A percentile compares a stretch with the other conserved stretches of the same genome.
These are phyloP conservation scores for Lipomyces oligophaga DNA, from an alignment of 805 yeast genomes.

Conservation along the genomic window DNA sequence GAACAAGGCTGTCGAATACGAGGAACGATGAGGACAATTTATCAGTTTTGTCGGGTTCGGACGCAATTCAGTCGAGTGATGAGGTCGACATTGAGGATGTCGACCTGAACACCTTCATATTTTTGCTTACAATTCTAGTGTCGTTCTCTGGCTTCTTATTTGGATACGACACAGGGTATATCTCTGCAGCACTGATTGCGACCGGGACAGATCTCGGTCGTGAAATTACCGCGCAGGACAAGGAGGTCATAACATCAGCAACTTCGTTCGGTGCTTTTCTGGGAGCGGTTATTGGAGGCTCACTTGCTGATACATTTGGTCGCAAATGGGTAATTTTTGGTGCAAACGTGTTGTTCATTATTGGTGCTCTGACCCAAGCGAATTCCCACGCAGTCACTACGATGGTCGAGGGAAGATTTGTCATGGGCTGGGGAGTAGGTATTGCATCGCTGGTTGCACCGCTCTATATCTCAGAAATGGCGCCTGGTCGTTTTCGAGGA, in stretches of 20 bases:
- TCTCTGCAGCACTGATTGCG: constrained; percentile 86
- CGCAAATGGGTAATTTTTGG: constrained; percentile 78
- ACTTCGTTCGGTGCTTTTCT: constrained; percentile 90
- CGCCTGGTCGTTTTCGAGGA: constrained; percentile 83
- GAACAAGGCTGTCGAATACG: neutral
- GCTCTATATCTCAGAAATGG: constrained; percentile 82
- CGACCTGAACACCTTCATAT: constrained; percentile 27
- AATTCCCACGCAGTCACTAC: constrained; percentile 78
- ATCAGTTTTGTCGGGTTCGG: no score
- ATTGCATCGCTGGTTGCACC: constrained; percentile 94
- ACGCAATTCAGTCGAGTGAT: no score
- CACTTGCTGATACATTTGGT: constrained; percentile 76
- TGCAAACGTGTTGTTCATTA: constrained; percentile 73
- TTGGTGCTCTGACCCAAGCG: constrained; percentile 83
- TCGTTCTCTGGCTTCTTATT: constrained; percentile 95
- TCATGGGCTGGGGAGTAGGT: constrained; percentile 98
- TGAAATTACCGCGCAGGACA: constrained; percentile 65
- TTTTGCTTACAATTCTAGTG: constrained; percentile 41
- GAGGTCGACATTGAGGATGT: constrained; percentile 18
- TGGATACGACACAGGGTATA: constrained; percentile 97
- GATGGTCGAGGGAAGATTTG: constrained; percentile 85
- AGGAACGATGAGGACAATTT: no score
- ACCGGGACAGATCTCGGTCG: constrained; percentile 70
- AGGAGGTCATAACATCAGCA: constrained; percentile 88
- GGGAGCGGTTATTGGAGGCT: constrained; percentile 74